Conservation (phyloP, 257 asterid species). For the Solanum paucissectum region DNA sequence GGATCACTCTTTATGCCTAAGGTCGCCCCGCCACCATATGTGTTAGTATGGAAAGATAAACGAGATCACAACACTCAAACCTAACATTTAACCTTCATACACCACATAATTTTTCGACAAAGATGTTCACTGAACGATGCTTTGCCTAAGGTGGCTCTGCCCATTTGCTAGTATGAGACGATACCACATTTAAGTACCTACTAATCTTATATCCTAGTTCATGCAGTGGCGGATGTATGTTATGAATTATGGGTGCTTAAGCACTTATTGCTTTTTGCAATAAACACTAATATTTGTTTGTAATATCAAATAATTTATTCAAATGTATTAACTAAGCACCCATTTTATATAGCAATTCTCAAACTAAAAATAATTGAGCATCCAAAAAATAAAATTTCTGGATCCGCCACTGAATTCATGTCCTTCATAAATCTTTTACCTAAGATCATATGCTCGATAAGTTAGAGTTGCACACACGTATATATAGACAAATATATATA, state of each 20-base stretch:
- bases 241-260: too few relatives aligned
- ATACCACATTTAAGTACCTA: background rate
- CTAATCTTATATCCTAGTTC: background rate
- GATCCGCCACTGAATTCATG: too few relatives aligned
- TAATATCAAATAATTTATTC: too few relatives aligned
- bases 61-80: background rate
- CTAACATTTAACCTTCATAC: background rate
- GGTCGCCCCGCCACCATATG: background rate
- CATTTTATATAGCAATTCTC: too few relatives aligned
- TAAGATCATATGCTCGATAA: background rate
- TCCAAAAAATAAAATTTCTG: too few relatives aligned
- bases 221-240: too few relatives aligned
- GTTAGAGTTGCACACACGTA: background rate
- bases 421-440: background rate
- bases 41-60: background rate
- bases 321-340: too few relatives aligned
- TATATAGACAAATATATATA: background rate
- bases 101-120: background rate
- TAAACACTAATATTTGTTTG: too few relatives aligned
- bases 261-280: too few relatives aligned
- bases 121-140: background rate
- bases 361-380: too few relatives aligned
- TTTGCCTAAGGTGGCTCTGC: background rate
- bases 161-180: background rate
- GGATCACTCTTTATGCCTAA: too few relatives aligned